Evolutionary conservation across 176 grass and related monocot genomes (phyloP), one percentile per base, ranked within the genome.

Genomic region (Echinochloa phyllopogon): DNA sequence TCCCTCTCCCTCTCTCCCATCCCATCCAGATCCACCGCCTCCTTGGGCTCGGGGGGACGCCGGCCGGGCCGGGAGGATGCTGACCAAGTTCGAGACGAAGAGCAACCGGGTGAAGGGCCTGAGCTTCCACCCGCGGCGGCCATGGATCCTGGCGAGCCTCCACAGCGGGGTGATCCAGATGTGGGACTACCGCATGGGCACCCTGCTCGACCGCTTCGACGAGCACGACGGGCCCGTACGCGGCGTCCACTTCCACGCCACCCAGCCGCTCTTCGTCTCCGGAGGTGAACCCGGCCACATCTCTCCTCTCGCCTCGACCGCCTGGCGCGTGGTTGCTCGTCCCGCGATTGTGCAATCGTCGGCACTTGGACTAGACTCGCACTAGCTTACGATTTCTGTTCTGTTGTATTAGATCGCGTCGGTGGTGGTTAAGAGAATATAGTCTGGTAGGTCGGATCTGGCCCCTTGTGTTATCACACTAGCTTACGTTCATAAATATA

Each of bases 51-150:
- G 29, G 29, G 69, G 76, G 59, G 40, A 89, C 68, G 75, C 63
- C 67, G 75, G 75, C 63, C 67, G 75, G 20, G n/a, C 9, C 56
- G 40, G 63, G 51, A 81, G 80, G 90, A 98, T 98, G 95, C 95
- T 98, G 87, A 98, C 93, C 85, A 98, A 98, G 82, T 95, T 98
- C 91, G 95, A 98, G 93, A 98, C 95, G 45, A 98, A 98, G 92
- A 98, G 95, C 85, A 98, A 93, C 86, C 91, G 95, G 82, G 95
- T 98, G 40, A 98, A 98, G 92, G 95, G 95, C 48, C 72, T 98
- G 69, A 92, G 87, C 93, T 98, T 98, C 73, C 95, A 98, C 93
- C 90, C 87, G 85, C 90, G 90, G 67, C 85, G 95, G 72, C 95
- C 95, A 79, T 98, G 95, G 95, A 95, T 98, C 89, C 93, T 98